A percentile compares a stretch with the other conserved stretches of the same genome.
phyloP scores from a whole-genome alignment of 2,329 filamentous ascomycete species.

The Pseudogymnoascus sp. region DNA sequence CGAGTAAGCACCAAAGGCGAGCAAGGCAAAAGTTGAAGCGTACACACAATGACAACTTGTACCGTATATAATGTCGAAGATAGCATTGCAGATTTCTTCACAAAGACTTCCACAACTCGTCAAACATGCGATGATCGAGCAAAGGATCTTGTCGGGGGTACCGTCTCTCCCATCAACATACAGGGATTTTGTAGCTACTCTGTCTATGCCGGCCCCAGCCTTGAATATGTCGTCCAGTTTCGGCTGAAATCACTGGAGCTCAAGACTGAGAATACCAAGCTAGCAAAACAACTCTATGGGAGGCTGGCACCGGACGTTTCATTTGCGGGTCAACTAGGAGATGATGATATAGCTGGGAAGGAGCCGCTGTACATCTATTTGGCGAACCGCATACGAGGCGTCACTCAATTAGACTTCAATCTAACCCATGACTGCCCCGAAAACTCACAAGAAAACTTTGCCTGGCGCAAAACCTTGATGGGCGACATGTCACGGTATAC shows the following conservation, averaged over 20 bases:
- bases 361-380: conserved; percentile 32
- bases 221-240: conserved; percentile 32
- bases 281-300: conserved; percentile 29
- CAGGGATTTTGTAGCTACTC: conserved; percentile 34
- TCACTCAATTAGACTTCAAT: conserved; percentile 31
- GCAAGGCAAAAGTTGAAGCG: background rate
- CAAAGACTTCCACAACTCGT: conserved; percentile 20
- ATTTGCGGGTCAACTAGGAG: conserved; percentile 26
- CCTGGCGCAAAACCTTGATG: conserved; percentile 30
- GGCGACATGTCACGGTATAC: conserved; percentile 25
- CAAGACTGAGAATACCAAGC: conserved; percentile 24
- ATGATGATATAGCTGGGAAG: conserved; percentile 16
- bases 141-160: conserved; percentile 25
- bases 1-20: background rate
- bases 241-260: conserved; percentile 30
- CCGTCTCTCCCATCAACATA: conserved; percentile 27
- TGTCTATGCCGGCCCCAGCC: conserved; percentile 30
- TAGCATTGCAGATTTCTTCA: conserved; percentile 23
- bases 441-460: conserved; percentile 27
- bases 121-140: conserved; percentile 19
- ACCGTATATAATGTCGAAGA: conserved; percentile 20
- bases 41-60: conserved; percentile 3
- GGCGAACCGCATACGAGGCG: conserved; percentile 29
- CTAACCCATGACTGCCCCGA: conserved; percentile 29
- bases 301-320: conserved; percentile 22